Evolutionary conservation across 2,329 filamentous ascomycete genomes (phyloP).

Genomic region (Alternaria conjuncta): DNA sequence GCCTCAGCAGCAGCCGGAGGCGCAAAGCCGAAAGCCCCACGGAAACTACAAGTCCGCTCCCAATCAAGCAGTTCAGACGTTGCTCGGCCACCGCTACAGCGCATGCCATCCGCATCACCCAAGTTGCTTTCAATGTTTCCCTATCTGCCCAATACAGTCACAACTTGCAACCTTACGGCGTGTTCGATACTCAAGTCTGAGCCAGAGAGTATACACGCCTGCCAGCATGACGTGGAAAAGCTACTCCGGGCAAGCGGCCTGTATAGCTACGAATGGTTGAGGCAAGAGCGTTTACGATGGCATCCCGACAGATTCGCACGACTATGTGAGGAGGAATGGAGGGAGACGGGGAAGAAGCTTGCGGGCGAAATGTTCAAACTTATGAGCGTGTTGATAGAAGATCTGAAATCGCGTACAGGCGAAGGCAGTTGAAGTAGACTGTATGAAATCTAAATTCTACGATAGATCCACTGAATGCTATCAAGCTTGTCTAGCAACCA

Average conservation of each 20-base stretch:
- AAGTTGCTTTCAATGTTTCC: constrained; percentile 38
- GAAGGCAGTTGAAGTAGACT: background rate
- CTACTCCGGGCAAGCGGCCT: constrained; percentile 39
- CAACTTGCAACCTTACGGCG: constrained; percentile 28
- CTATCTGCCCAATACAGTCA: constrained; percentile 31
- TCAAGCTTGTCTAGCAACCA: background rate
- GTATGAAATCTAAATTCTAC: background rate
- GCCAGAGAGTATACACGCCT: constrained; percentile 35
- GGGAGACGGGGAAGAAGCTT: constrained; percentile 39
- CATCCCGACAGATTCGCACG: constrained; percentile 48
- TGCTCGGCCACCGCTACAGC: constrained; percentile 29
- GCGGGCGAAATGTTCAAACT: constrained; percentile 49
- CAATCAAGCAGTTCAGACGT: constrained; percentile 27
- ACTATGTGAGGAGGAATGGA: constrained; percentile 40
- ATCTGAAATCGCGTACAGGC: constrained; percentile 16
- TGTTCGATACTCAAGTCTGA: constrained; percentile 35
- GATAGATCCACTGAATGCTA: background rate
- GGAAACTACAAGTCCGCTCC: constrained; percentile 40
- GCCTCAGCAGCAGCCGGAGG: constrained; percentile 32
- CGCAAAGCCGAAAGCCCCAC: constrained; percentile 19
- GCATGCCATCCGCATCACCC: constrained; percentile 39
- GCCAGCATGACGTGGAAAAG: constrained; percentile 44
- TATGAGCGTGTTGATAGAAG: constrained; percentile 38
- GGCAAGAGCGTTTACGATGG: constrained; percentile 45
- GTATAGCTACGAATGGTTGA: constrained; percentile 46